Conservation (phyloP, 352 stramenopile species). For the Phytophthora constricta region DNA sequence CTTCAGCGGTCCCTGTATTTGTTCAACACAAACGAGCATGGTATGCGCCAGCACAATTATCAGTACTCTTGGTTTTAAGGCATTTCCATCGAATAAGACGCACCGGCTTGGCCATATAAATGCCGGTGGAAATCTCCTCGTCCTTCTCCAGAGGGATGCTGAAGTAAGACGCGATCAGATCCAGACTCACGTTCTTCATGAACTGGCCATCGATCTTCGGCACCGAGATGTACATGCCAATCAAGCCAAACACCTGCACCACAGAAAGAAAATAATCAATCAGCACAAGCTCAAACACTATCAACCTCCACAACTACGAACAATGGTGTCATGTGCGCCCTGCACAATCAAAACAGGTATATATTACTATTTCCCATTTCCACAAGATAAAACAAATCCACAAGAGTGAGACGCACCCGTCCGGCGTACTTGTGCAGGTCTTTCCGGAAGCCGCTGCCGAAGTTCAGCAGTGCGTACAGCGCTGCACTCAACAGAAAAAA, state of each 20-base stretch:
- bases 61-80: not conserved
- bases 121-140: constrained; percentile 73
- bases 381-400: not conserved
- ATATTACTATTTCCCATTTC: not conserved
- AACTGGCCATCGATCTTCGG: constrained; percentile 69
- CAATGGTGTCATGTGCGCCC: constrained; percentile 82
- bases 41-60: not conserved
- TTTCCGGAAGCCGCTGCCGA: constrained; percentile 82
- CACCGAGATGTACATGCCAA: constrained; percentile 86
- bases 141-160: constrained; percentile 74
- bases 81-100: not conserved
- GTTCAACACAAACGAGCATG: not conserved
- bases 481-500: constrained; percentile 28
- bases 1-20: constrained; percentile 64
- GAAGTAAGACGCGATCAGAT: constrained; percentile 78
- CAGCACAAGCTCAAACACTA: not conserved
- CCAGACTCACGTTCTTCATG: constrained; percentile 64
- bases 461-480: constrained; percentile 77
- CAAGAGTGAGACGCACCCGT: constrained; percentile 49
- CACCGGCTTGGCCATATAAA: constrained; percentile 86
- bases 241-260: constrained; percentile 75
- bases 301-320: constrained; percentile 21
- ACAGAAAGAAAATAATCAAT: not conserved
- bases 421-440: constrained; percentile 78
- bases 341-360: not conserved